Evolutionary conservation across 2,329 filamentous ascomycete species (phyloP).

Genomic region (Talaromyces sp.): DNA sequence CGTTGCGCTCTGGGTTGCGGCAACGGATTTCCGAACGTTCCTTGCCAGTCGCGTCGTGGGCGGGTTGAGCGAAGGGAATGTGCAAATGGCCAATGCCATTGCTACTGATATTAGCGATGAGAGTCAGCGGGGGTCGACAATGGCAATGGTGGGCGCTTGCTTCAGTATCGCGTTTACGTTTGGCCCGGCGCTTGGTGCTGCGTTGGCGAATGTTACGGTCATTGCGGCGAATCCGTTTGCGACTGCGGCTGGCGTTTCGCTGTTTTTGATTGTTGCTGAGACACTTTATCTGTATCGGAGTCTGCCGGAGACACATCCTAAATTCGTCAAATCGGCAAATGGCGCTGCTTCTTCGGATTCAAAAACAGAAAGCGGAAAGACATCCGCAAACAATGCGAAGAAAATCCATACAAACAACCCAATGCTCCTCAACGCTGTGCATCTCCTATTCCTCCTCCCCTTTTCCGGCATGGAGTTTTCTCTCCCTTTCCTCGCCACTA

Average conservation of each 20-base stretch:
- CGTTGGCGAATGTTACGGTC: conserved; percentile 68
- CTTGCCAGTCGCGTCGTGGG: conserved; percentile 88
- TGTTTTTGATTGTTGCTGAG: conserved; percentile 79
- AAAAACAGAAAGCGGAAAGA: conserved; percentile 13
- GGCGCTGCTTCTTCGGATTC: conserved; percentile 9
- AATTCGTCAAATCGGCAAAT: conserved; percentile 46
- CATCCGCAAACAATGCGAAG: conserved; percentile 24
- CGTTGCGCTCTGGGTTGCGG: conserved; percentile 88
- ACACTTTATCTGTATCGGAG: conserved; percentile 79
- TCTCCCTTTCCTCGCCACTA: conserved; percentile 94
- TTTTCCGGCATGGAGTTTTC: conserved; percentile 99
- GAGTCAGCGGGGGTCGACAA: conserved; percentile 76
- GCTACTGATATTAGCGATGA: conserved; percentile 93
- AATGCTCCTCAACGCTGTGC: conserved; percentile 72
- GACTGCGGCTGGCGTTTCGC: conserved; percentile 80
- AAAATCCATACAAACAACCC: conserved; percentile 72
- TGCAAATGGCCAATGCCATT: conserved; percentile 93
- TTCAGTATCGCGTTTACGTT: conserved; percentile 98
- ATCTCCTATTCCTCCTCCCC: conserved; percentile 89
- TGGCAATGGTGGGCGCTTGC: conserved; percentile 93
- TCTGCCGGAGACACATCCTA: conserved; percentile 72
- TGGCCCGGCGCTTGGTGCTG: conserved; percentile 86
- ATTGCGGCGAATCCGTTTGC: conserved; percentile 90
- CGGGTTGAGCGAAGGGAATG: conserved; percentile 91
- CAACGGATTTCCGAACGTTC: conserved; percentile 92